Evolutionary conservation across 306 rosid species (phyloP).

Genomic region (Benincasa hispida): DNA sequence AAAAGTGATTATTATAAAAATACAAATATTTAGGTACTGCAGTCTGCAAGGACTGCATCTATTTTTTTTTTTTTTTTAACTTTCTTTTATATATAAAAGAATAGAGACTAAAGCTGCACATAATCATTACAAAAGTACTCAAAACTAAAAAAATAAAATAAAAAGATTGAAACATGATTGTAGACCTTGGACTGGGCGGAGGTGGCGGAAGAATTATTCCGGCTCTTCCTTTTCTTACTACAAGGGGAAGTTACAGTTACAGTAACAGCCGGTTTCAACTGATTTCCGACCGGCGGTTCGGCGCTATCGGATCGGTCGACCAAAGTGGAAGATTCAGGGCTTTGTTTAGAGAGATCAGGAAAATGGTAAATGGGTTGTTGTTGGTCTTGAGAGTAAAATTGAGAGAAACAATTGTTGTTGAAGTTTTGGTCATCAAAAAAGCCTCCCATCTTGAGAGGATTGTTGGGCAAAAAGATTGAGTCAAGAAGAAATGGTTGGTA

Average conservation of each 20-base stretch:
- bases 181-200: background rate
- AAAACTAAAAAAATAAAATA: background rate
- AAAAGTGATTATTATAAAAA: too few species aligned
- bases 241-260: background rate
- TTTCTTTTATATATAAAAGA: too few species aligned
- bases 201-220: background rate
- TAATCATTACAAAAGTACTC: too few species aligned
- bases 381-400: background rate
- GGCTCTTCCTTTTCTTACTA: background rate
- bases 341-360: background rate
- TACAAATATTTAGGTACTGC: too few species aligned
- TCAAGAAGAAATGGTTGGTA: constrained; percentile 4
- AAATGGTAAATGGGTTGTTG: background rate
- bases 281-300: background rate
- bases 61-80: too few species aligned
- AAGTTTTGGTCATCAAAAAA: background rate
- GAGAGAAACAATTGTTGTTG: constrained; percentile 1
- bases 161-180: too few species aligned
- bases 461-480: background rate
- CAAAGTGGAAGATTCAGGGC: background rate
- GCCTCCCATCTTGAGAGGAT: background rate
- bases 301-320: background rate
- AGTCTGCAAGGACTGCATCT: too few species aligned
- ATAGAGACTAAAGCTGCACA: too few species aligned
- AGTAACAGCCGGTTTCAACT: background rate